These are phyloP conservation scores for Trypanosomatidae sp. DNA, from an alignment of 208 protist genomes.

Conservation along the genomic window DNA sequence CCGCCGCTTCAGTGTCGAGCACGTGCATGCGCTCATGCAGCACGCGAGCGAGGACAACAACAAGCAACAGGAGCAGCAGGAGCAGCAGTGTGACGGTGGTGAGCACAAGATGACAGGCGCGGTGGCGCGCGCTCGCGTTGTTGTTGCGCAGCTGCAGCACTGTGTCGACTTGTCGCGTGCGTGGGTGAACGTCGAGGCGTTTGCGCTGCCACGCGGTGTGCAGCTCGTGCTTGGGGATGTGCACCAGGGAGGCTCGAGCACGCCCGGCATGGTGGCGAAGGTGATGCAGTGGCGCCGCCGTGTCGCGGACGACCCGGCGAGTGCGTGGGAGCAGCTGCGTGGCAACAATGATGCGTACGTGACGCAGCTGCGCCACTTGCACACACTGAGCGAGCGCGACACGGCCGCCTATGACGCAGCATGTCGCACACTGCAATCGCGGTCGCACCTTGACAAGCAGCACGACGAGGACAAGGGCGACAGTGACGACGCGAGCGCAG, in stretches of 20 bases:
- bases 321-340: constrained; percentile 57
- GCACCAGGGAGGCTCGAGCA: constrained; percentile 85
- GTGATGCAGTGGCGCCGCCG: constrained; percentile 84
- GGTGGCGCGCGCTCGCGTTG: not conserved
- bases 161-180: constrained; percentile 25
- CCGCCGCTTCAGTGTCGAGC: constrained; percentile 62
- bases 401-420: constrained; percentile 5
- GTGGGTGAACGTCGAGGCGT: constrained; percentile 58
- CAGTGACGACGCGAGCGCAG: not conserved
- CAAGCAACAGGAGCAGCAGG: not conserved
- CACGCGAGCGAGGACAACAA: constrained; percentile 3
- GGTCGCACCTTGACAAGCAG: not conserved
- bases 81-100: not conserved
- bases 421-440: not conserved
- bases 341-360: constrained; percentile 65
- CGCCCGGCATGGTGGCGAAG: constrained; percentile 90
- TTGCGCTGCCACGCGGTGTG: constrained; percentile 69
- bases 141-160: constrained; percentile 20
- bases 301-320: constrained; percentile 17
- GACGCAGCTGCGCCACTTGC: constrained; percentile 13
- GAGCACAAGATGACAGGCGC: not conserved
- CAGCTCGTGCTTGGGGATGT: constrained; percentile 85
- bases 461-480: not conserved
- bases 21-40: constrained; percentile 41
- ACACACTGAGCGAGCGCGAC: constrained; percentile 12